Percentiles rank a stretch among this genome's conserved stretches.
These are phyloP conservation scores for Crassisporium funariophilum DNA, from an alignment of 768 basidiomycete species.

Conservation along the genomic window DNA sequence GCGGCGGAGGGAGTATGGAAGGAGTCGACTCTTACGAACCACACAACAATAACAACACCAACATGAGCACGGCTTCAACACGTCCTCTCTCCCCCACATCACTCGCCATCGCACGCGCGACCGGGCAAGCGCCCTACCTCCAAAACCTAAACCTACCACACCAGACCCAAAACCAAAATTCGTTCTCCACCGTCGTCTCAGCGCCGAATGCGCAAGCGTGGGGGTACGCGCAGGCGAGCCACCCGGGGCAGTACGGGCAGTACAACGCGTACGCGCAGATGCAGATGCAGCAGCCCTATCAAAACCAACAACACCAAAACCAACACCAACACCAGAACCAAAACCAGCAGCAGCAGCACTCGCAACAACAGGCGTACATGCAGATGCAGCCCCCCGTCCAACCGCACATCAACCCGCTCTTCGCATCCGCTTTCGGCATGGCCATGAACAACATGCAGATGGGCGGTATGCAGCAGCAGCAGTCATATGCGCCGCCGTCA, in stretches of 20 bases:
- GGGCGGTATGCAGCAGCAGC: background rate
- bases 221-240: background rate
- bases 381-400: slow-evolving; percentile 46
- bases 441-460: slow-evolving; percentile 10
- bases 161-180: slow-evolving; percentile 6
- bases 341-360: slow-evolving; percentile 8
- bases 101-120: slow-evolving; percentile 47
- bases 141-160: background rate
- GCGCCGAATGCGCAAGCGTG: background rate
- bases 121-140: slow-evolving; percentile 28
- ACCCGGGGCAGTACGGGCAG: too few species aligned
- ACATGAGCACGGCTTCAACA: background rate
- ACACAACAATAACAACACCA: background rate
- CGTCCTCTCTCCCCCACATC: slow-evolving; percentile 38
- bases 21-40: too few species aligned
- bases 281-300: too few species aligned
- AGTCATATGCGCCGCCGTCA: background rate
- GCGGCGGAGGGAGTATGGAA: too few species aligned
- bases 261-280: too few species aligned
- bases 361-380: slow-evolving; percentile 7
- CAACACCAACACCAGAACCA: slow-evolving; percentile 3
- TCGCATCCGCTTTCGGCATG: slow-evolving; percentile 61
- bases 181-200: slow-evolving; percentile 3
- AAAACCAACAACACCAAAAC: too few species aligned
- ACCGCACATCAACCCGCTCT: slow-evolving; percentile 84